Evolutionary conservation across 495 filamentous ascomycete species (phyloP).

Genomic region (Hypoxylon lienhwacheense): DNA sequence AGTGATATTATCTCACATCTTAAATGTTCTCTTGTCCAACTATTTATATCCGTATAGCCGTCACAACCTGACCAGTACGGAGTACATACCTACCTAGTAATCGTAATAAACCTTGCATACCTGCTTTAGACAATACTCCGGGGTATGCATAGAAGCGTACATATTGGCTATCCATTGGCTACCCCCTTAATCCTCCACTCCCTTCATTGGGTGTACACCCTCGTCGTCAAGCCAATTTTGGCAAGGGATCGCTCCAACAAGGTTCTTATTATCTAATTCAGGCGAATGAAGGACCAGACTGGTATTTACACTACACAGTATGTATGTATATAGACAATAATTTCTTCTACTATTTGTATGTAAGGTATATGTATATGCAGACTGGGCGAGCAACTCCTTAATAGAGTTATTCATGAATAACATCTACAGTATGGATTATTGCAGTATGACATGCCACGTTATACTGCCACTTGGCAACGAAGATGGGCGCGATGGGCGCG

Average conservation of each 20-base stretch:
- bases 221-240: conserved; percentile 4
- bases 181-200: conserved; percentile 12
- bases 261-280: conserved; percentile 19
- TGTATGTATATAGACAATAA: background rate
- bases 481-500: conserved; percentile 12
- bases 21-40: too few species aligned
- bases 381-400: conserved; percentile 18
- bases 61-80: too few species aligned
- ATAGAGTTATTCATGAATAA: conserved; percentile 28
- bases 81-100: too few species aligned
- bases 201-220: conserved; percentile 25
- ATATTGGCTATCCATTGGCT: background rate
- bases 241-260: conserved; percentile 19
- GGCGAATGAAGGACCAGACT: conserved; percentile 12
- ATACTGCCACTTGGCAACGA: conserved; percentile 29
- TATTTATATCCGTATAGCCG: too few species aligned
- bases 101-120: too few species aligned
- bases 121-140: too few species aligned
- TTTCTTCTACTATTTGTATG: background rate
- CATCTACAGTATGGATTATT: conserved; percentile 5
- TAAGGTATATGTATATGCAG: background rate
- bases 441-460: conserved; percentile 29
- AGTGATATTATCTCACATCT: too few species aligned
- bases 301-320: too few species aligned
- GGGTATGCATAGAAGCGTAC: background rate